Evolutionary conservation across 345 rosid genomes (phyloP).

Genomic region (Streptanthus diversifolius): DNA sequence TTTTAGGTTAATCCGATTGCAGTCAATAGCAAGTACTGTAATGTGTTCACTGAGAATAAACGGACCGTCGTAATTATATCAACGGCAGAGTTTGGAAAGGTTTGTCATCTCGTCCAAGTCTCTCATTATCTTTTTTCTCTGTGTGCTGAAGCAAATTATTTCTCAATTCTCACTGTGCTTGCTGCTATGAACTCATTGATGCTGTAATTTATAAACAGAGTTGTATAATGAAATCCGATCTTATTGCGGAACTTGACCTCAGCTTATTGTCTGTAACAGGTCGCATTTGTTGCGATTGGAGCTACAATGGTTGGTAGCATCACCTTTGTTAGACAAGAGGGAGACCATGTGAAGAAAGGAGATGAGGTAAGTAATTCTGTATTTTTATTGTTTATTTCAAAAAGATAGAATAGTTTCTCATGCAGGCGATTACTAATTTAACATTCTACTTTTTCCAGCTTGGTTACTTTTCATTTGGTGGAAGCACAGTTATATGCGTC

Average conservation of each 20-base stretch:
- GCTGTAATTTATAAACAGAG: not conserved
- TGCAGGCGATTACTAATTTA: conserved; percentile 20
- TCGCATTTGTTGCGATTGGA: conserved; percentile 71
- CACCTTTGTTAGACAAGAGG: conserved; percentile 56
- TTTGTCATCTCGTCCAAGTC: conserved; percentile 28
- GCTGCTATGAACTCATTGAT: not conserved
- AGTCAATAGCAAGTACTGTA: conserved; percentile 92
- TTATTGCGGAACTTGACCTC: not conserved
- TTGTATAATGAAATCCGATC: conserved; percentile 9
- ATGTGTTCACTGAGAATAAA: conserved; percentile 92
- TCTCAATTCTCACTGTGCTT: not conserved
- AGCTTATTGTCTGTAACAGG: conserved; percentile 21
- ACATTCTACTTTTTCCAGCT: conserved; percentile 41
- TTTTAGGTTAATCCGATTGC: conserved; percentile 94
- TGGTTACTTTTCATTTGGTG: conserved; percentile 95
- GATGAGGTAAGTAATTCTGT: conserved; percentile 57
- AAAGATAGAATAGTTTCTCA: not conserved
- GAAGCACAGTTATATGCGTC: conserved; percentile 90
- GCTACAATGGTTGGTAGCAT: conserved; percentile 99
- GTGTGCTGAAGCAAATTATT: conserved; percentile 1
- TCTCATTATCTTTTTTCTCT: not conserved
- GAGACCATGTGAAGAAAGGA: conserved; percentile 67
- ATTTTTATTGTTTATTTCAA: not conserved
- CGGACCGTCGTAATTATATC: conserved; percentile 68
- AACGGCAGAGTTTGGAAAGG: conserved; percentile 81